These are phyloP conservation scores for Abortiporus biennis DNA, from an alignment of 1,284 basidiomycete genomes.

Conservation along the genomic window DNA sequence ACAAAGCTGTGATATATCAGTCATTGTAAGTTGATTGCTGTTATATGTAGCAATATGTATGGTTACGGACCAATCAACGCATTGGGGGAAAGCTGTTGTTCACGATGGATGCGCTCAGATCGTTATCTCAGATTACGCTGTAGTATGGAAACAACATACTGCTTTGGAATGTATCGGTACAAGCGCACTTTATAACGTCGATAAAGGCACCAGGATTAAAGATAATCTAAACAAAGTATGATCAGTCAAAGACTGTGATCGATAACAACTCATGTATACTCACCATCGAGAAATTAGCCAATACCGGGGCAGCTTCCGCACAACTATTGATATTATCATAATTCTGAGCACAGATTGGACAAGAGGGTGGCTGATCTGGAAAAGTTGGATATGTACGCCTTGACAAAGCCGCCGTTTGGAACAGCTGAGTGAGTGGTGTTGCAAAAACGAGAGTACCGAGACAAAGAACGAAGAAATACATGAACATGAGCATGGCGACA, in stretches of 20 bases:
- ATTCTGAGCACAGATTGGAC: conserved; percentile 45
- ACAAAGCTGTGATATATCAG: conserved; percentile 37
- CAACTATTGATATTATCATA: conserved; percentile 50
- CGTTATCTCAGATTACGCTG: neutral
- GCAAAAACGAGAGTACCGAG: neutral
- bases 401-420: neutral
- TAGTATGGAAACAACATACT: conserved; percentile 19
- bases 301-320: conserved; percentile 47
- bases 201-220: conserved; percentile 60
- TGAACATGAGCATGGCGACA: neutral
- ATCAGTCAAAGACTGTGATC: neutral
- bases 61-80: conserved; percentile 54
- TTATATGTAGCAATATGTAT: neutral
- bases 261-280: conserved; percentile 12
- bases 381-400: conserved; percentile 33
- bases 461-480: neutral
- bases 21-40: neutral
- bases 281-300: conserved; percentile 54
- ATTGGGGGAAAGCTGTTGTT: conserved; percentile 53
- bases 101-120: neutral
- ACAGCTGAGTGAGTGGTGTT: neutral
- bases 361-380: conserved; percentile 44
- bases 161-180: conserved; percentile 59
- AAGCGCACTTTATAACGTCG: conserved; percentile 61
- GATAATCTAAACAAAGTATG: conserved; percentile 38